Evolutionary conservation across 2,329 filamentous ascomycete species (phyloP), one percentile per base, ranked within the genome.

Genomic region (Neofusicoccum laricinum): DNA sequence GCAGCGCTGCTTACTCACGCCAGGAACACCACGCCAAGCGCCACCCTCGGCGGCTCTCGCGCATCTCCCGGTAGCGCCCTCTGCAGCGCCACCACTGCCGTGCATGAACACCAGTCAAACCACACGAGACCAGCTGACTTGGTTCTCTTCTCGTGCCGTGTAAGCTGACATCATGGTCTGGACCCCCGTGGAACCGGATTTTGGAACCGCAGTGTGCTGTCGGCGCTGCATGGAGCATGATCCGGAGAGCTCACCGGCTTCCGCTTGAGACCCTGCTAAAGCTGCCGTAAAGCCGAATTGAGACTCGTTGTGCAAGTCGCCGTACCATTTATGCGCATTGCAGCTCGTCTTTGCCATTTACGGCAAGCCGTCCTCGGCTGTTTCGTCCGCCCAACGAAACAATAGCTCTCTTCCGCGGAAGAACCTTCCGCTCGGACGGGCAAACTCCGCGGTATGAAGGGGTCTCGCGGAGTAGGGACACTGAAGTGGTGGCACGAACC

Each of bases 91-190:
- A 46, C 11, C 15, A 41, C 55, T 17, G 21, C 11, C 10, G 7
- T 59, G 55, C 55, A 46, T 59, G 19, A 59, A 48, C 15, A 59
- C 17, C 53, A 14, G 5, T n/a, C 41, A 46, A 36, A 41, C 34
- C 55, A 59, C 41, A 4, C 8, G 32, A 2, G 25, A 4, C 41
- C 55, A 19, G 55, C 55, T 59, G 55, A 59, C 55, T 41, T n/a
- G 15, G 7, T 15, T 14, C 19, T 46, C 11, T 6, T 48, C 14
- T 30, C 55, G 15, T 8, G n/a, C 40, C 15, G 4, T 34, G 7
- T 36, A n/a, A 11, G 41, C 55, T 59, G 55, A 59, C 55, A 59
- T 59, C 55, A 59, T 46, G 30, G 21, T 36, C 55, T 38, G 25
- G 55, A 15, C 25, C 10, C 14, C 12, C 21, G 55, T 46, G 17